These are phyloP conservation scores for Chimonanthus salicifolius DNA, from an alignment of 164 flowering plant species.

Conservation along the genomic window DNA sequence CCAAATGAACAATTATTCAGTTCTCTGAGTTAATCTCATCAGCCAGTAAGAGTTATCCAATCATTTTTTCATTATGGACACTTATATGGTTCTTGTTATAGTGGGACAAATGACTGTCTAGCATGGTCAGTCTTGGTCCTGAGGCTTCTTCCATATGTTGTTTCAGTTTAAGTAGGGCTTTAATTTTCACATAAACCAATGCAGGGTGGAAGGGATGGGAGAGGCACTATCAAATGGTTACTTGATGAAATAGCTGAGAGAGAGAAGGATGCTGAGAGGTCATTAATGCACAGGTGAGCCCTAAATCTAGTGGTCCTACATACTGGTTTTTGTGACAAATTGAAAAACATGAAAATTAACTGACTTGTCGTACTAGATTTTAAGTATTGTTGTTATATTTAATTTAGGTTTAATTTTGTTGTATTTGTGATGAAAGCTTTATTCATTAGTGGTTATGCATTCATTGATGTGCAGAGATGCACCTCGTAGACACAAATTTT, in stretches of 20 bases:
- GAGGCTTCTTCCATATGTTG: not conserved
- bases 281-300: constrained; percentile 45
- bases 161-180: not conserved
- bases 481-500: no score
- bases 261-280: constrained; percentile 45
- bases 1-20: not conserved
- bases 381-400: no score
- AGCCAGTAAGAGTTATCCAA: not conserved
- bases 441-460: no score
- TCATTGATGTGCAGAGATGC: no score
- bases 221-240: constrained; percentile 28
- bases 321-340: not conserved
- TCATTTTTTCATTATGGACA: no score
- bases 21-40: not conserved
- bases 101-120: no score
- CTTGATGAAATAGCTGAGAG: constrained; percentile 37
- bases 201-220: constrained; percentile 21
- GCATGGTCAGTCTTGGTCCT: no score
- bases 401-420: not conserved
- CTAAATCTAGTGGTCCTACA: not conserved
- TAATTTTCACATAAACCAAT: not conserved
- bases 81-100: no score
- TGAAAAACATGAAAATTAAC: not conserved
- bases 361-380: not conserved
- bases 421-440: no score